phyloP scores from a whole-genome alignment of 352 stramenopile species.

The Phytopythium litorale region DNA sequence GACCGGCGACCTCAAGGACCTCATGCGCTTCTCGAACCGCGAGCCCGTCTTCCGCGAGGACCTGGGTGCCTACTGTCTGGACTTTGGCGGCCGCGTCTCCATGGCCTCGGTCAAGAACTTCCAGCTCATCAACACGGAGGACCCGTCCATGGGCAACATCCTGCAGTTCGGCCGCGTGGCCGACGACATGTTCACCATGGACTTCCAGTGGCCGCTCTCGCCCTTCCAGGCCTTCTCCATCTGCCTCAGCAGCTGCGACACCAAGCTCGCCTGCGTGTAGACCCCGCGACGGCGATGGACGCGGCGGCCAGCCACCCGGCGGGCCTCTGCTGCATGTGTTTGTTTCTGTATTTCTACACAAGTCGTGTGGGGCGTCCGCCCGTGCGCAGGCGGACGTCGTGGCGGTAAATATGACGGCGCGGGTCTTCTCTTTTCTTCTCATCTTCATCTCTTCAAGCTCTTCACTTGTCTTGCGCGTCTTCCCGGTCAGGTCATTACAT shows the following conservation, averaged over 20 bases:
- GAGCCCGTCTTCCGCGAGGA: constrained; percentile 85
- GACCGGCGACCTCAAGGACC: constrained; percentile 67
- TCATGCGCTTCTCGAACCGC: constrained; percentile 87
- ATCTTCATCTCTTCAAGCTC: too few relatives aligned
- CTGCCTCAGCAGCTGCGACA: constrained; percentile 87
- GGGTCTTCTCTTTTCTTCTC: neutral
- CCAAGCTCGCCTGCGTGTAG: constrained; percentile 86
- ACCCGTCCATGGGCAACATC: constrained; percentile 83
- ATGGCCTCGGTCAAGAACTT: constrained; percentile 89
- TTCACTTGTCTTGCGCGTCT: too few relatives aligned
- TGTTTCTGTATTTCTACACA: constrained; percentile 1
- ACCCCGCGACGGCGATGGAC: neutral
- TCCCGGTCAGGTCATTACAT: neutral
- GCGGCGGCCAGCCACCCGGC: too few relatives aligned
- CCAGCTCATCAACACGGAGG: constrained; percentile 81
- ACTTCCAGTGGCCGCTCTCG: constrained; percentile 87
- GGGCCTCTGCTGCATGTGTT: neutral
- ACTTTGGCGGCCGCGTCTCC: constrained; percentile 74
- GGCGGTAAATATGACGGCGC: constrained; percentile 4
- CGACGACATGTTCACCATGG: constrained; percentile 90
- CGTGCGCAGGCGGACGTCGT: neutral
- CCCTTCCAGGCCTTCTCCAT: constrained; percentile 88
- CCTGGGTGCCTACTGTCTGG: constrained; percentile 80
- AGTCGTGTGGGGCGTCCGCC: neutral
- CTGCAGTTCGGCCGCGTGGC: constrained; percentile 88